Base-by-base conservation (phyloP, 345 rosid genomes). In the Capsella bursapastoris region DNA sequence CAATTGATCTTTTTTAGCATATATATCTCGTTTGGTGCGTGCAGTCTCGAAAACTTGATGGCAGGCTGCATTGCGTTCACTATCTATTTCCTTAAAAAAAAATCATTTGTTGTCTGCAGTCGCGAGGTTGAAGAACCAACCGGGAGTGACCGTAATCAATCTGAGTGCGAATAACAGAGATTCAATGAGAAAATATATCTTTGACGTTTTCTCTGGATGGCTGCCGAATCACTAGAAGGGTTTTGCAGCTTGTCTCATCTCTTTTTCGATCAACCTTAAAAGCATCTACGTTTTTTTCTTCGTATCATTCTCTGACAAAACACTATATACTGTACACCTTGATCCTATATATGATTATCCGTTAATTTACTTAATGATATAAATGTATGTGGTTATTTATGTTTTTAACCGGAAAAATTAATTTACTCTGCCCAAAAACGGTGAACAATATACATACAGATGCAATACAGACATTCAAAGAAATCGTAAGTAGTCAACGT, bases 81-180 rank as follows among this genome's bases (percentile, higher is more conserved):
- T 34, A 5, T 35, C 40, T 16, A 10, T 13, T 6, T 56, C 28
- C 35, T 5, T 31, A 6, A 22, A 22, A 22, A 22, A 22, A 0
- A 0, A 0, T 22, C 25, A 22, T 41, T 61, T 61, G 18, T 41
- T 40, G 66, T 72, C 11, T 71, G 82, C 85, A 90, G 96, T 87
- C 60, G 83, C 84, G 3, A 86, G 88, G 78, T 29, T 90, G 74
- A 90, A 75, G 83, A 82, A 83, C 43, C 87, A 86, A 63, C 89
- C 86, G 0, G 88, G 86, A 48, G 93, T 89, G 37, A 75, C 68
- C 31, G 53, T 88, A 37, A 80, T 86, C 77, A 80, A 85, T 1
- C 60, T 88, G 72, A 84, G 52, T 58, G 71, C 70, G 25, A 72
- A 70, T 68, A 88, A 85, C 60, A 82, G 93, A 77, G 93, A 88